A percentile compares a stretch with the other conserved stretches of the same genome.
Evolutionary conservation across 202 grass and related monocot species (phyloP).

Genomic region (Miscanthus sacchariflorus): DNA sequence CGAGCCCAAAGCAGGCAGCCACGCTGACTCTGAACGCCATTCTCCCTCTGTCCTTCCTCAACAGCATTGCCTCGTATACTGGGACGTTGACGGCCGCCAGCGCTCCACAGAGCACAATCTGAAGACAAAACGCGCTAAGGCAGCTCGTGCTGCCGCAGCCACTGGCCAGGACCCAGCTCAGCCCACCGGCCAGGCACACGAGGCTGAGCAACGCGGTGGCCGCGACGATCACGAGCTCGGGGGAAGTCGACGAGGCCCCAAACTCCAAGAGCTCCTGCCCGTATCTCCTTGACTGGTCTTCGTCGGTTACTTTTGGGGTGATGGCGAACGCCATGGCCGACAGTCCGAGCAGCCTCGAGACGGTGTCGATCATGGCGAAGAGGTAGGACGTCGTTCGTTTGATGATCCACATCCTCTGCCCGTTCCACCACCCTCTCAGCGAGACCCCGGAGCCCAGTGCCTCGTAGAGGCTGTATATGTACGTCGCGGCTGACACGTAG

Average conservation of each 20-base stretch:
- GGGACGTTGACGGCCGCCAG: slow-evolving; percentile 56
- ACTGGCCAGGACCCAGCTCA: slow-evolving; percentile 32
- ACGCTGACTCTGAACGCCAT: slow-evolving; percentile 45
- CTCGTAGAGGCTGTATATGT: slow-evolving; percentile 58
- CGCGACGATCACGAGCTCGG: slow-evolving; percentile 64
- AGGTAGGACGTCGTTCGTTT: slow-evolving; percentile 66
- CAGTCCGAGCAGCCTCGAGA: slow-evolving; percentile 56
- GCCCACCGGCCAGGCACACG: slow-evolving; percentile 35
- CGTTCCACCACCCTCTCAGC: slow-evolving; percentile 66
- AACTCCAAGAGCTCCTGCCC: slow-evolving; percentile 69
- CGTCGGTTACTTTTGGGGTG: slow-evolving; percentile 52
- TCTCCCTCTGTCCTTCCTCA: slow-evolving; percentile 65
- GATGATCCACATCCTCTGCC: slow-evolving; percentile 70
- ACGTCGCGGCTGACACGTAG: slow-evolving; percentile 47
- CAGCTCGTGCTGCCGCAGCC: neutral
- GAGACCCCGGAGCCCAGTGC: slow-evolving; percentile 52
- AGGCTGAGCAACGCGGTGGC: slow-evolving; percentile 63
- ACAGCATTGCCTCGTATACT: slow-evolving; percentile 72
- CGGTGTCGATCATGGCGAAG: slow-evolving; percentile 42
- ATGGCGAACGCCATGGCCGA: slow-evolving; percentile 53
- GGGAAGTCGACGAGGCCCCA: slow-evolving; percentile 27
- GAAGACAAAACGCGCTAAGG: slow-evolving; percentile 46
- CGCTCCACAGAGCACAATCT: slow-evolving; percentile 56
- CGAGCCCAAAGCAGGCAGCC: too few relatives aligned
- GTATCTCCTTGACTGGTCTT: slow-evolving; percentile 57